Evolutionary conservation across 768 basidiomycete species (phyloP), one percentile per base, ranked within the genome.

Genomic region (Inosperma sp.): DNA sequence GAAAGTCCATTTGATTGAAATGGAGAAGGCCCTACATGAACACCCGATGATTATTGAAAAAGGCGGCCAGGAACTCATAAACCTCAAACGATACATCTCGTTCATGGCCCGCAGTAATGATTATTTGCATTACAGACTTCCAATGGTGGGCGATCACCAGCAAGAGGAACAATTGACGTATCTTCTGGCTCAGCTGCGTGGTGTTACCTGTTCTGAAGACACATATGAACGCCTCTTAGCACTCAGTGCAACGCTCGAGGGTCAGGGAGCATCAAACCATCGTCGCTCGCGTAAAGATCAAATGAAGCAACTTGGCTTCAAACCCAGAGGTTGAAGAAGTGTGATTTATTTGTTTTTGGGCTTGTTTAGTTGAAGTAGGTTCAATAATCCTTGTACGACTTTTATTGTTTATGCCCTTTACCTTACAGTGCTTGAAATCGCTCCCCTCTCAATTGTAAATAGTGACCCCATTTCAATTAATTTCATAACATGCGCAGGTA

Each of bases 81-180:
- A 76, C 59, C 76, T 74, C 40, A 52, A 62, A 36, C 69, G 72
- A 29, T 74, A 72, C 51, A 45, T 59, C 43, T 62, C 64, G 17
- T 72, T 75, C 40, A 68, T 68, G 48, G 62, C 68, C n/a, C 64
- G 65, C 13, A 57, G 74, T 34, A 65, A 62, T 31, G 65, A 66
- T 17, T 51, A 19, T 0, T 16, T 72, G 14, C 42, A 62, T 4
- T 62, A 63, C 22, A 67, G 63, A 53, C 61, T 68, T 1, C 68
- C 73, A 4, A 63, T 69, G 48, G 54, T 72, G 13, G 69, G 68
- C 50, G 56, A 54, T 2, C 61, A 64, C 37, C 65, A 65, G 6
- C 56, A 65, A 4, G 54, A 61, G 44, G 68, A 68, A 8, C 63
- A 69, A 48, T 64, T 75, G 37, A 68, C 70, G 4, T 77, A 74